A percentile compares a stretch with the other conserved stretches of the same genome.
Evolutionary conservation across 257 asterid species (phyloP).

Genomic region (Plantago elongata): DNA sequence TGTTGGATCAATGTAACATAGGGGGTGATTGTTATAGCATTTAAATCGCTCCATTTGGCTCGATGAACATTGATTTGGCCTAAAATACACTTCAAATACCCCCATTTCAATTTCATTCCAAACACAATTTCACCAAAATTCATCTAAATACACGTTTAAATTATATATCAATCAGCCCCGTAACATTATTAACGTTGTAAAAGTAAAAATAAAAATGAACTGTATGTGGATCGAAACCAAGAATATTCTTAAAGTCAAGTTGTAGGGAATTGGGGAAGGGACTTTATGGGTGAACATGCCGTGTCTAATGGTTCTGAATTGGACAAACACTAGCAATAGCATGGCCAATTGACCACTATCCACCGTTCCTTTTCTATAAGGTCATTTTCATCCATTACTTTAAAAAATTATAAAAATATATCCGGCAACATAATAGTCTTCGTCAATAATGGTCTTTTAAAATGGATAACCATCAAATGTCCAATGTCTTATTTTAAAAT

Average conservation of each 20-base stretch:
- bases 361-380: neutral
- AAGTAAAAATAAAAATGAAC: neutral
- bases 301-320: too few species aligned
- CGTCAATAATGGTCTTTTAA: neutral
- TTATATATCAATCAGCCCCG: too few species aligned
- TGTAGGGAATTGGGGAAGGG: too few species aligned
- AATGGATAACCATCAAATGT: neutral
- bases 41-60: too few species aligned
- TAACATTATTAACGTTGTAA: neutral
- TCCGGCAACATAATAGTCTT: neutral
- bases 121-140: too few species aligned
- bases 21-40: too few species aligned
- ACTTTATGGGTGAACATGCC: too few species aligned
- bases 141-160: too few species aligned
- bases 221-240: neutral
- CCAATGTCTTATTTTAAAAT: neutral
- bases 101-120: too few species aligned
- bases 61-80: too few species aligned
- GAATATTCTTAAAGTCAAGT: too few species aligned
- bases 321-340: neutral
- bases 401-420: neutral
- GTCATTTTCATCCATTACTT: constrained; percentile 1
- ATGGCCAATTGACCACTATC: neutral
- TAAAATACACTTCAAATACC: too few species aligned
- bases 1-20: neutral